These are phyloP conservation scores for Globomyces sp. DNA, from an alignment of 371 early-diverging fungal genomes.

Conservation along the genomic window DNA sequence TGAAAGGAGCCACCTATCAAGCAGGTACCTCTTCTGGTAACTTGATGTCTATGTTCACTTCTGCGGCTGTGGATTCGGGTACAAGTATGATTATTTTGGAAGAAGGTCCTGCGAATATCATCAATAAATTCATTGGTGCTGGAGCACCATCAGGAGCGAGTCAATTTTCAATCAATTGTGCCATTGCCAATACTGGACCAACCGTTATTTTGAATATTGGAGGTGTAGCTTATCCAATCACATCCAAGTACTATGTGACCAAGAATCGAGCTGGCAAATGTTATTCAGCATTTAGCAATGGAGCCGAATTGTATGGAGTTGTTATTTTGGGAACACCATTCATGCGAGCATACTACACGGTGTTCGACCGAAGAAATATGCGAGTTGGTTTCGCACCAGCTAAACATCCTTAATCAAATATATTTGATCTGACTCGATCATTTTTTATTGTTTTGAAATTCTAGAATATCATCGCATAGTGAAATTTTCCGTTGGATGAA, in stretches of 20 bases:
- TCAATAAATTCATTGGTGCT: conserved; percentile 79
- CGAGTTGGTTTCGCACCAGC: conserved; percentile 35
- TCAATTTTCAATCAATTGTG: conserved; percentile 10
- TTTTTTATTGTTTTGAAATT: too few relatives aligned
- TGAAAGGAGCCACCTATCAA: background rate
- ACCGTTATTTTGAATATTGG: conserved; percentile 46
- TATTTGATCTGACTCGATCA: too few relatives aligned
- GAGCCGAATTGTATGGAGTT: background rate
- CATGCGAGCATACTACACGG: conserved; percentile 82
- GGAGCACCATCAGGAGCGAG: conserved; percentile 62
- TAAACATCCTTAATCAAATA: background rate
- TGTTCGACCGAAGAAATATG: conserved; percentile 54
- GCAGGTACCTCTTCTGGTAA: background rate
- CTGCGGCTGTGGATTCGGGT: conserved; percentile 30
- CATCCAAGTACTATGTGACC: conserved; percentile 28
- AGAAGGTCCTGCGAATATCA: conserved; percentile 61
- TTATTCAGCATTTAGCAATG: conserved; percentile 71
- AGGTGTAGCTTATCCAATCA: conserved; percentile 56
- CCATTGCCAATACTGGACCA: conserved; percentile 9
- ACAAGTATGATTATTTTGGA: conserved; percentile 70
- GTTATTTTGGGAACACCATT: conserved; percentile 83
- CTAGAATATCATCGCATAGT: too few relatives aligned
- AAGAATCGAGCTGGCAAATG: conserved; percentile 56
- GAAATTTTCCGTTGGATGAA: too few relatives aligned
- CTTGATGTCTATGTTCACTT: too few relatives aligned